Base-by-base conservation (phyloP, 305 asterid species). In the Andrographis paniculata region DNA sequence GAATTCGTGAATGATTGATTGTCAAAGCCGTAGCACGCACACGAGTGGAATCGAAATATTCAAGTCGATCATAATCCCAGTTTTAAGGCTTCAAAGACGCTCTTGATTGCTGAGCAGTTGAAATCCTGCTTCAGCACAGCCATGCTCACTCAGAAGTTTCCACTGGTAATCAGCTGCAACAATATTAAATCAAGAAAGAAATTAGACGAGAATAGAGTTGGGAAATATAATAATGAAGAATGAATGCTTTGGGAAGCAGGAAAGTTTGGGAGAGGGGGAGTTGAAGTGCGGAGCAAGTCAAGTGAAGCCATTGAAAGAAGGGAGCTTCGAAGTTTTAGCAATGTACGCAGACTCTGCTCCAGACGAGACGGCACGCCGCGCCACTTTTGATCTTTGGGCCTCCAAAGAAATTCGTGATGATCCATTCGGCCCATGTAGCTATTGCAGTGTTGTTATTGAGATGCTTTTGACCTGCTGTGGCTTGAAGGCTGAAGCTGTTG, bases 301-400 rank as follows among this genome's bases (percentile, higher is more conserved):
- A n/a, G 12, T 5, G 47, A 14, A 16, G 2, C 20, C 3, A 17
- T 33, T 30, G 44, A 42, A 15, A 42, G 9, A 17, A 27, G 42
- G 54, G 39, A 33, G 13, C n/a, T n/a, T n/a, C n/a, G n/a, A n/a
- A n/a, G n/a, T n/a, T n/a, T n/a, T n/a, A n/a, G n/a, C n/a, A n/a
- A n/a, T n/a, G n/a, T n/a, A n/a, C n/a, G n/a, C n/a, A n/a, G n/a
- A n/a, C n/a, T n/a, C 14, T 37, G 12, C 16, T 53, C n/a, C 55
- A 35, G 58, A 55, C 52, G 62, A 58, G 57, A 69, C 77, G 78
- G 80, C 80, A 69, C 77, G 77, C 49, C 56, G 55, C 42, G 52
- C 41, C 28, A 19, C 48, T n/a, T n/a, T n/a, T n/a, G n/a, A n/a
- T n/a, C n/a, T n/a, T n/a, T n/a, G n/a, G n/a, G n/a, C n/a, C n/a